phyloP scores from a whole-genome alignment of 129 eudicot genomes.

The Gnaphalium uliginosum region DNA sequence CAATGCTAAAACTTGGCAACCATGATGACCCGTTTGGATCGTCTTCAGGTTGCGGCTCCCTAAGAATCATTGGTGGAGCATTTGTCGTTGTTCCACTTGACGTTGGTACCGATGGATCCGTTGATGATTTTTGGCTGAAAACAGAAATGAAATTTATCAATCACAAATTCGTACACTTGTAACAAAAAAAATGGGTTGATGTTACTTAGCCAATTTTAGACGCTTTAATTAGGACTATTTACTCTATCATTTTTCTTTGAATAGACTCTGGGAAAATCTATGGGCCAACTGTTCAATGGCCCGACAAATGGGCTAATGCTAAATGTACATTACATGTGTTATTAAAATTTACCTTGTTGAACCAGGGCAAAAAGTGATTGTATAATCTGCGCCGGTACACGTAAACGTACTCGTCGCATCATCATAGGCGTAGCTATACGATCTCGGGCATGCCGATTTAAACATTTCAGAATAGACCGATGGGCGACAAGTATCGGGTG shows the following conservation, averaged over 20 bases:
- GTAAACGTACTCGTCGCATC: conserved; percentile 89
- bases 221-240: no score
- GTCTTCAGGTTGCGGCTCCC: conserved; percentile 29
- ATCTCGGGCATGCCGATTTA: conserved; percentile 75
- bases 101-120: conserved; percentile 25
- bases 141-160: background rate
- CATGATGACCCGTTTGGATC: conserved; percentile 45
- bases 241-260: no score
- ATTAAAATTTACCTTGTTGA: conserved; percentile 50
- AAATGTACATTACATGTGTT: no score
- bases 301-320: no score
- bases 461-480: conserved; percentile 68
- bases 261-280: no score
- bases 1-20: conserved; percentile 56
- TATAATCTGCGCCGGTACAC: conserved; percentile 67
- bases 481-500: conserved; percentile 55
- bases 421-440: conserved; percentile 77
- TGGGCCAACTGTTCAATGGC: no score
- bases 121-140: conserved; percentile 66
- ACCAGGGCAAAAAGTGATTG: conserved; percentile 68
- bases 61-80: conserved; percentile 27
- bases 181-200: no score
- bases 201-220: no score
- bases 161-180: background rate
- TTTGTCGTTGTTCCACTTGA: conserved; percentile 28